phyloP scores from a whole-genome alignment of 208 protist species.

The Trypanosoma avium region DNA sequence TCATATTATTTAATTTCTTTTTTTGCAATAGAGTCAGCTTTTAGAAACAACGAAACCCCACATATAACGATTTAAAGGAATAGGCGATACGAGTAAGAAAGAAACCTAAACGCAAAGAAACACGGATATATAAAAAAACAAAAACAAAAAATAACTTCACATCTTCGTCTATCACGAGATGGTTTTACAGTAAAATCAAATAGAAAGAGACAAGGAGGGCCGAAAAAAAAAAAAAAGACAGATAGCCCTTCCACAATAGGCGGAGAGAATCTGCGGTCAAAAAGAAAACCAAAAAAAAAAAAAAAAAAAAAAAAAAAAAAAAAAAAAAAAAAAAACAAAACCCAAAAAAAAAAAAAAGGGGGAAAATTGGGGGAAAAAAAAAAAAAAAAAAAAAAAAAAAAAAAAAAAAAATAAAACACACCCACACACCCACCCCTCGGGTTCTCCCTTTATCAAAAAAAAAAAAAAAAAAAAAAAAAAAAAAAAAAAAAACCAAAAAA shows the following conservation, averaged over 20 bases:
- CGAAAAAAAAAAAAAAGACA: conserved; percentile 6
- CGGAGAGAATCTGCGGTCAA: neutral
- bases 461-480: conserved; percentile 29
- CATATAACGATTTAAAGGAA: too few relatives aligned
- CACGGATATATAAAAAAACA: too few relatives aligned
- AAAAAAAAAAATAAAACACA: conserved; percentile 13
- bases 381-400: conserved; percentile 14
- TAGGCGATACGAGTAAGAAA: too few relatives aligned
- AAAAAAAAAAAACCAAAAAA: conserved; percentile 15
- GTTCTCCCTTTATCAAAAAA: too few relatives aligned
- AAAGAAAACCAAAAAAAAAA: conserved; percentile 10
- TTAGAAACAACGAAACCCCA: too few relatives aligned
- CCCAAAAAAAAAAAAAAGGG: conserved; percentile 3
- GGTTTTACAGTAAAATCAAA: too few relatives aligned
- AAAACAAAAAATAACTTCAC: too few relatives aligned
- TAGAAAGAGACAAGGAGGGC: conserved; percentile 7
- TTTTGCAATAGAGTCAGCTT: too few relatives aligned
- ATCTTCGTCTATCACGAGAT: too few relatives aligned
- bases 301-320: conserved; percentile 20
- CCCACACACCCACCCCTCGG: conserved; percentile 4
- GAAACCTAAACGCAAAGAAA: too few relatives aligned
- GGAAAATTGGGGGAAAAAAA: neutral
- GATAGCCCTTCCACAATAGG: neutral
- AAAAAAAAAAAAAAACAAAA: conserved; percentile 13
- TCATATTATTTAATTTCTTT: too few relatives aligned